A percentile compares a stretch with the other conserved stretches of the same genome.
Evolutionary conservation across 2,329 filamentous ascomycete species (phyloP).

Genomic region (Elsinoe perseae): DNA sequence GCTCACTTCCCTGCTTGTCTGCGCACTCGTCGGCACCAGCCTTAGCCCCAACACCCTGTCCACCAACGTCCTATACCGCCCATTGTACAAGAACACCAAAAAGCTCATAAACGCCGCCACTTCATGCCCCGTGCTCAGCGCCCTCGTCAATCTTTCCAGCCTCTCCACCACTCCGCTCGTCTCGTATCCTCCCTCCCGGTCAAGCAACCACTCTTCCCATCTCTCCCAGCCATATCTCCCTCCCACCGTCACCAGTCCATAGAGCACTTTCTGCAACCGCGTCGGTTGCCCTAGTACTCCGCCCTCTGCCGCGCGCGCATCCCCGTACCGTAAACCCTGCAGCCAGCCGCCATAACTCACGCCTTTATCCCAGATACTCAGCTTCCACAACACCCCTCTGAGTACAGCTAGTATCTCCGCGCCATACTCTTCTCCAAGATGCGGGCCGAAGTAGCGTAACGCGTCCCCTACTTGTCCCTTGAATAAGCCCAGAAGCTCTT

Average conservation of each 20-base stretch:
- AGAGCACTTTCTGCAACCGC: slow-evolving; percentile 73
- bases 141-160: slow-evolving; percentile 62
- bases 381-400: slow-evolving; percentile 78
- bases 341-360: slow-evolving; percentile 89
- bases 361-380: slow-evolving; percentile 93
- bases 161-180: slow-evolving; percentile 43
- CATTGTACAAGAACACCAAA: slow-evolving; percentile 82
- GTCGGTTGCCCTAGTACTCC: slow-evolving; percentile 52
- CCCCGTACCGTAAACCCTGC: slow-evolving; percentile 84
- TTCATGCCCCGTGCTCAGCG: slow-evolving; percentile 66
- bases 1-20: slow-evolving; percentile 83
- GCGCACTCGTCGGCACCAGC: slow-evolving; percentile 73
- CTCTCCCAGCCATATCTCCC: slow-evolving; percentile 86
- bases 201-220: slow-evolving; percentile 80
- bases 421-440: slow-evolving; percentile 78
- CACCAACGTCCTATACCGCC: slow-evolving; percentile 80
- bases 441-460: slow-evolving; percentile 73
- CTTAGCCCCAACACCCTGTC: slow-evolving; percentile 79
- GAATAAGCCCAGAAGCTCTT: slow-evolving; percentile 80
- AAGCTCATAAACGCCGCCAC: slow-evolving; percentile 78
- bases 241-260: slow-evolving; percentile 77
- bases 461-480: slow-evolving; percentile 81
- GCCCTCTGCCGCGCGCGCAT: slow-evolving; percentile 48
- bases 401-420: slow-evolving; percentile 75
- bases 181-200: slow-evolving; percentile 67